phyloP scores from a whole-genome alignment of 108 stramenopile genomes.

The Cyclotella distinguenda region DNA sequence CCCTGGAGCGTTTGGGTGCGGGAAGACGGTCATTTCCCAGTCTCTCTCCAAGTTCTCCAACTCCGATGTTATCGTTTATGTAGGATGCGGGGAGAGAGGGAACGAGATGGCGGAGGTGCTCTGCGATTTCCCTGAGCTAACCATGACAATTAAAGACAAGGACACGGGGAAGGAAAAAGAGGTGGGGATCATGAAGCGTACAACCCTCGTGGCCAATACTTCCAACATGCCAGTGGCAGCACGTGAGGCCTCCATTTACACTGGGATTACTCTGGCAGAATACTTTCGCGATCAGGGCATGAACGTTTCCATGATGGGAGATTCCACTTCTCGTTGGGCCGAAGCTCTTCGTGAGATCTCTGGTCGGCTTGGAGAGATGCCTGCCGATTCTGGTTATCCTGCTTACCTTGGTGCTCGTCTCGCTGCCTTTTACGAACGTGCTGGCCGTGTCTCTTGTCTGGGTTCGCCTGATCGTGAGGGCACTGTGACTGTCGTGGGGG shows the following conservation, averaged over 20 bases:
- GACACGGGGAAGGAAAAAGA: constrained; percentile 83
- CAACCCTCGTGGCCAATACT: constrained; percentile 99
- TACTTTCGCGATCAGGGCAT: constrained; percentile 99
- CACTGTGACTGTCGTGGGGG: constrained; percentile 98
- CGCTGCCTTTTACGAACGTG: constrained; percentile 99
- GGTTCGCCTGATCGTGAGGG: constrained; percentile 98
- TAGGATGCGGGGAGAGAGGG: constrained; percentile 93
- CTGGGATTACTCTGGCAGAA: constrained; percentile 96
- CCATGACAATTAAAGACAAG: constrained; percentile 91
- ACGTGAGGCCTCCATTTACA: constrained; percentile 99
- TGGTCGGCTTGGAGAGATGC: constrained; percentile 99
- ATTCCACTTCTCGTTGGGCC: constrained; percentile 99
- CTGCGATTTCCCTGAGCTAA: constrained; percentile 99
- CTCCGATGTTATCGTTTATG: constrained; percentile 88
- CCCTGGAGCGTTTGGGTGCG: constrained; percentile 99
- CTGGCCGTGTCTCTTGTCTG: constrained; percentile 96
- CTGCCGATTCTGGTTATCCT: constrained; percentile 99
- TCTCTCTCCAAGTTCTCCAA: constrained; percentile 99
- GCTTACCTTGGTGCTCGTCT: constrained; percentile 99
- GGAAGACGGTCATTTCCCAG: constrained; percentile 99
- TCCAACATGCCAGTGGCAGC: constrained; percentile 99
- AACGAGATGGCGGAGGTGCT: constrained; percentile 99
- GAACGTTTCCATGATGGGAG: constrained; percentile 99
- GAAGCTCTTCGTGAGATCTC: constrained; percentile 99
- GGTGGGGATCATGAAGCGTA: constrained; percentile 99